Evolutionary conservation across 1,139 yeast genomes (phyloP), one percentile per base, ranked within the genome.

Genomic region (Diutina catenulata): DNA sequence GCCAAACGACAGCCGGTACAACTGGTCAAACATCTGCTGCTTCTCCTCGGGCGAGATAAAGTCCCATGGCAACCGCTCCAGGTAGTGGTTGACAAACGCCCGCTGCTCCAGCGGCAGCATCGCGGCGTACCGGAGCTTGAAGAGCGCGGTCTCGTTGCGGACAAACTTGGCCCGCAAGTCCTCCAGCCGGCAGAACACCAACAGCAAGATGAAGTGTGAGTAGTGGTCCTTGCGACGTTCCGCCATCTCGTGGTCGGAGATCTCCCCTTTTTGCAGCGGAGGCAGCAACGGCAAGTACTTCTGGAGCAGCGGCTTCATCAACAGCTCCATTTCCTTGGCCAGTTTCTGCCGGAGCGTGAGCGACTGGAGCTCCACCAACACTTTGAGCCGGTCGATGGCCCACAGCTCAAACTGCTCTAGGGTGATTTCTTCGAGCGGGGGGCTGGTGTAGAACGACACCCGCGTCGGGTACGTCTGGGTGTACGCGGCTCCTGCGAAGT

Each of bases 311-410:
- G 94, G 93, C 46, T 72, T 75, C 47, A 91, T 60, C 10, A 73
- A 61, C 9, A 61, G 53, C 48, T 81, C 91, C 35, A 76, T 72
- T 41, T 87, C 96, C 45, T 70, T 72, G 37, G 70, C 55, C 1
- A 72, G 58, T 50, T 78, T 77, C 44, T 80, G 77, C 45, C 94
- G 68, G 26, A 81, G 76, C 37, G 69, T 55, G 47, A 81, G 75
- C 6, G 87, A 73, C 51, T 88, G 96, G 38, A 91, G 79, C 53
- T 87, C 95, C 42, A 86, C 73, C 42, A 93, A 67, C 8, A 91
- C 75, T 51, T 80, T 77, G 45, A 91, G 68, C 44, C 99, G 65
- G 51, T 91, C 97, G 38, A 91, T 81, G 7, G 97, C 97, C 96
- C 96, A 91, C 14, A 69, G 68, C 57, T 91, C 98, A 56, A 91